Conservation (phyloP, 805 yeast genomes). For the Kluyveromyces lactis region DNA sequence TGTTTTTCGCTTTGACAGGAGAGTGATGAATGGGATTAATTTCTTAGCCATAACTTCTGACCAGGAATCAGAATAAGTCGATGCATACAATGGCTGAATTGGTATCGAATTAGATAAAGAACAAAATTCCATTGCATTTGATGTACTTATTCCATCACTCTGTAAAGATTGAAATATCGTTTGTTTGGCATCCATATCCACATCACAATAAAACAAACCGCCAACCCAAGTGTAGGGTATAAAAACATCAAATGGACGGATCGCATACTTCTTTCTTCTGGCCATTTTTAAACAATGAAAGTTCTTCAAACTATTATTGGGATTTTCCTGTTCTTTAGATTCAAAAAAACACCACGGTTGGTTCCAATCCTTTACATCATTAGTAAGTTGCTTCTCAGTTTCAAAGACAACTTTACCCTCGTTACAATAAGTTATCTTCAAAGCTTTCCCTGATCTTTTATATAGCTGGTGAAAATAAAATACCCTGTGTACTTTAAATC, state of each 20-base stretch:
- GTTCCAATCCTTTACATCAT: conserved; percentile 41
- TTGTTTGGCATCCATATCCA: conserved; percentile 25
- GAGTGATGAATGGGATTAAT: conserved; percentile 9
- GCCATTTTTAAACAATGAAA: conserved; percentile 49
- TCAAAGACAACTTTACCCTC: conserved; percentile 41
- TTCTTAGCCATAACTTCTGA: conserved; percentile 27
- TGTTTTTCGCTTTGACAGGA: conserved; percentile 18
- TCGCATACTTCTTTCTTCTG: conserved; percentile 46
- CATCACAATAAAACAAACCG: conserved; percentile 47
- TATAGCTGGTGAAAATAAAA: conserved; percentile 33
- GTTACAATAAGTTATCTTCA: conserved; percentile 44
- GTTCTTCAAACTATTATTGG: conserved; percentile 10
- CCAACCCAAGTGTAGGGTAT: conserved; percentile 57
- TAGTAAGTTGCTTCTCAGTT: conserved; percentile 28
- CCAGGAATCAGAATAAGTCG: conserved; percentile 42
- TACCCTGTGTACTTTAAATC: conserved; percentile 46
- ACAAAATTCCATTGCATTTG: conserved; percentile 21
- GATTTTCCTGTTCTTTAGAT: not conserved
- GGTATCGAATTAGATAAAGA: conserved; percentile 34
- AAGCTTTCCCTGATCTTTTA: conserved; percentile 35
- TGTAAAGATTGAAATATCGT: conserved; percentile 13
- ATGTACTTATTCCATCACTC: conserved; percentile 1
- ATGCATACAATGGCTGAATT: conserved; percentile 51
- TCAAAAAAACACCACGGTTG: conserved; percentile 35
- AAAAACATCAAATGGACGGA: conserved; percentile 37